phyloP scores from a whole-genome alignment of 768 basidiomycete genomes.

The Saitozyma sp. region DNA sequence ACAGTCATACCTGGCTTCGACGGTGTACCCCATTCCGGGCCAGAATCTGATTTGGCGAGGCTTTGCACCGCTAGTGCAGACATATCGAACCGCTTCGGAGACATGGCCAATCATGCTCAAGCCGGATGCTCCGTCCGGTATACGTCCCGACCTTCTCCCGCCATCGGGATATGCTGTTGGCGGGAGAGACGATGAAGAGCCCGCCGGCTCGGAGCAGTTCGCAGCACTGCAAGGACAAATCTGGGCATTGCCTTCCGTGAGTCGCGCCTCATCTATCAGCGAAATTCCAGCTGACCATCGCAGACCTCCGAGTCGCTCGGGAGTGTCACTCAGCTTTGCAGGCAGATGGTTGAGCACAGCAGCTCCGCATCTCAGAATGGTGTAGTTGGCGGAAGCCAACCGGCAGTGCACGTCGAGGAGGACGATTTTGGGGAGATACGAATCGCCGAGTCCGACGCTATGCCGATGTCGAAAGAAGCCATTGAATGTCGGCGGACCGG shows the following conservation, averaged over 20 bases:
- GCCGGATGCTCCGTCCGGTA: slow-evolving; percentile 61
- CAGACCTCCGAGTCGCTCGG: not conserved
- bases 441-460: slow-evolving; percentile 37
- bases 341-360: not conserved
- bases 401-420: slow-evolving; percentile 57
- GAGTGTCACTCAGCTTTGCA: not conserved
- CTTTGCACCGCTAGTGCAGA: slow-evolving; percentile 29
- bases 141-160: slow-evolving; percentile 57
- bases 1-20: slow-evolving; percentile 53
- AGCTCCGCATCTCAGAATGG: slow-evolving; percentile 13
- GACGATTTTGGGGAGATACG: slow-evolving; percentile 48
- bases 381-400: no score
- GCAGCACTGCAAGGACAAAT: not conserved
- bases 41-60: slow-evolving; percentile 66
- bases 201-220: not conserved
- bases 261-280: not conserved
- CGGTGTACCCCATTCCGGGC: slow-evolving; percentile 64
- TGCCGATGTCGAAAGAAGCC: slow-evolving; percentile 39
- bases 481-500: slow-evolving; percentile 29
- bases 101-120: slow-evolving; percentile 59
- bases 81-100: not conserved
- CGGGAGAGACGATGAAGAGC: not conserved
- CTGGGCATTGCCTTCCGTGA: not conserved
- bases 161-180: not conserved
- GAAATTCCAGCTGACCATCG: not conserved